A percentile compares a stretch with the other conserved stretches of the same genome.
Evolutionary conservation across 345 rosid species (phyloP).

Genomic region (Pugionium dolabratum): DNA sequence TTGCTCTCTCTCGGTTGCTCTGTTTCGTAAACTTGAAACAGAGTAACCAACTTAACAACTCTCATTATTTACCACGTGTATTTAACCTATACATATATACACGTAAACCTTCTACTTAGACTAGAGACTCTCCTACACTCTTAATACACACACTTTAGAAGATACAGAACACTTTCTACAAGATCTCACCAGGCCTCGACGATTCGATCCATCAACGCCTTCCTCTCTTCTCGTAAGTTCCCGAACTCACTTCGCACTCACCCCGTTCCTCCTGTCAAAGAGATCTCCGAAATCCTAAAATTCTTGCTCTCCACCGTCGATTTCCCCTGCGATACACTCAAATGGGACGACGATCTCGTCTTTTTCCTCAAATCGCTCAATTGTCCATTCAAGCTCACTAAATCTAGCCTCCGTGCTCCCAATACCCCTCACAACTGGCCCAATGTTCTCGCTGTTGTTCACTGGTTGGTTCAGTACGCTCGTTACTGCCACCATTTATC

Average conservation of each 20-base stretch:
- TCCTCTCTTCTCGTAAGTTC: constrained; percentile 58
- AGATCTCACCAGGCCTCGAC: constrained; percentile 56
- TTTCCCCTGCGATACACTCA: constrained; percentile 38
- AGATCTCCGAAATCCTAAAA: constrained; percentile 57
- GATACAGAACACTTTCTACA: too few species aligned
- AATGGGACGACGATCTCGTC: constrained; percentile 72
- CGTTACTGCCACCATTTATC: constrained; percentile 44
- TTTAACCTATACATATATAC: too few species aligned
- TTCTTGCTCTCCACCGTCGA: constrained; percentile 59
- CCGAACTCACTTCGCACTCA: constrained; percentile 47
- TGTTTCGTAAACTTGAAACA: too few species aligned
- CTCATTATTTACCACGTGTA: too few species aligned
- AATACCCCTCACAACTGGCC: constrained; percentile 96
- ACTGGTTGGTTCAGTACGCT: constrained; percentile 78
- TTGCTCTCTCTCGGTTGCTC: too few species aligned
- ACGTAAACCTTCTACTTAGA: too few species aligned
- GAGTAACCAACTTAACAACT: too few species aligned
- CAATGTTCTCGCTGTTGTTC: constrained; percentile 59
- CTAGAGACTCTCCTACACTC: too few species aligned
- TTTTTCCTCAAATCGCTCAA: constrained; percentile 51
- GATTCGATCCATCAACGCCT: constrained; percentile 62
- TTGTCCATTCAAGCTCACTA: constrained; percentile 72
- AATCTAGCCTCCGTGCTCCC: constrained; percentile 78
- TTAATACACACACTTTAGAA: too few species aligned
- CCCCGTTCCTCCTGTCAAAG: constrained; percentile 62